Base-by-base conservation (phyloP, 2,329 filamentous ascomycete genomes). In the Colletotrichum eleusines region DNA sequence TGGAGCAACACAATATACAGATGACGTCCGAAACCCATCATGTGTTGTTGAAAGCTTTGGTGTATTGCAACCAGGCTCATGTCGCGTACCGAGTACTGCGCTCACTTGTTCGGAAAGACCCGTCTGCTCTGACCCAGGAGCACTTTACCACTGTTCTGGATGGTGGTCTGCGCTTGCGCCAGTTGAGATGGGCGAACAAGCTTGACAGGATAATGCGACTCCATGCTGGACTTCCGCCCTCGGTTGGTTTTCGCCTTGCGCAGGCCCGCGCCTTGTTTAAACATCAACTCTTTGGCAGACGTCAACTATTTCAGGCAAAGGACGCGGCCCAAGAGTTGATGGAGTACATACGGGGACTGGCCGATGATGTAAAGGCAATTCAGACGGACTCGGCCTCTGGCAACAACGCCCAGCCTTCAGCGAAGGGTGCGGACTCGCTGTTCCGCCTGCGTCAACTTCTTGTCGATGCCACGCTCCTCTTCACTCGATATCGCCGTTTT, bases 121-220 rank as follows among this genome's bases (percentile, higher is more conserved):
- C 84, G 8, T 87, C 89, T 69, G 75, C 81, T 20, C 82, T 87
- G 2, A 82, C 80, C 0, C 75, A 81, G 2, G 80, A 85, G 26
- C 87, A 89, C 75, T 89, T 85, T 74, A 78, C 84, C 38, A 82
- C 86, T 33, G 83, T 90, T 62, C 87, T 89, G 84, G 79, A 82
- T 20, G 84, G 84, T 26, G 85, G 87, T 70, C 79, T 87, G 54
- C 81, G 82, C 28, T 83, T 78, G 7, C 80, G 81, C 7, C 83
- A 88, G 69, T 79, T 82, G 3, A 73, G 74, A n/a, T 74, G 84
- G 40, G 82, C 84, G 2, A 77, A 82, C 53, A 78, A 51, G 8
- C 14, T 79, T 55, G 76, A 81, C 50, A 78, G 80, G 31, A 80
- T 83, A 14, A 77, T 85, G 58, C 35, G 35, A 40, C 2, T 14